Base-by-base conservation (phyloP, 2,329 filamentous ascomycete species). In the Dactylellina cionopaga region DNA sequence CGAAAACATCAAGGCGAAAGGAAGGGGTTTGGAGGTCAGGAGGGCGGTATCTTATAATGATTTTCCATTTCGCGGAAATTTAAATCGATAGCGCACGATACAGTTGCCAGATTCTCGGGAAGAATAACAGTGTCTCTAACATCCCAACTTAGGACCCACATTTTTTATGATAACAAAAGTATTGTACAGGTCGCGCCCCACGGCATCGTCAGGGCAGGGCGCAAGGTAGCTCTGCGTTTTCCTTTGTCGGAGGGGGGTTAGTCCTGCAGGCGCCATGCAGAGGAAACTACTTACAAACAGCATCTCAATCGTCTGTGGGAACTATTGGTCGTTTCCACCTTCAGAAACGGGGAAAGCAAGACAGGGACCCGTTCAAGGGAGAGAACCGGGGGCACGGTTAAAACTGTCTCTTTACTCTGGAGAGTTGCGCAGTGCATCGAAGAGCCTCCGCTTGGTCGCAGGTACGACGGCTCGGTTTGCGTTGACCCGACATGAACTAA, bases 201-300 rank as follows among this genome's bases (percentile, higher is more conserved):
- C 31, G 62, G 33, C 39, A 17, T 1, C 5, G 5, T 29, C 27
- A 29, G 6, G 47, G 24, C 37, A 43, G 19, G 58, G 59, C 59
- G 59, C 47, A 54, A 25, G 31, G 37, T 51, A 9, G 13, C 13
- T 27, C 25, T 58, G 51, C 51, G 62, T 51, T 58, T 49, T 41
- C n/a, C n/a, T 13, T 11, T 56, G 33, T 58, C 41, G 2, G 22
- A 52, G 24, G 15, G 51, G 62, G 41, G n/a, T n/a, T n/a, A n/a
- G n/a, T n/a, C 51, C 24, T 58, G 62, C 62, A 58, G 15, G 29
- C 43, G 60, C 62, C 43, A 58, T 66, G 51, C 62, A 66, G n/a
- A n/a, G 49, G 46, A 27, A 13, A 24, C 22, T 39, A 39, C 31
- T 15, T 37, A 5, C 51, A 31, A 43, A 24, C 39, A n/a, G n/a